Base-by-base conservation (phyloP, 164 flowering plant species). In the Brasenia schreberi region DNA sequence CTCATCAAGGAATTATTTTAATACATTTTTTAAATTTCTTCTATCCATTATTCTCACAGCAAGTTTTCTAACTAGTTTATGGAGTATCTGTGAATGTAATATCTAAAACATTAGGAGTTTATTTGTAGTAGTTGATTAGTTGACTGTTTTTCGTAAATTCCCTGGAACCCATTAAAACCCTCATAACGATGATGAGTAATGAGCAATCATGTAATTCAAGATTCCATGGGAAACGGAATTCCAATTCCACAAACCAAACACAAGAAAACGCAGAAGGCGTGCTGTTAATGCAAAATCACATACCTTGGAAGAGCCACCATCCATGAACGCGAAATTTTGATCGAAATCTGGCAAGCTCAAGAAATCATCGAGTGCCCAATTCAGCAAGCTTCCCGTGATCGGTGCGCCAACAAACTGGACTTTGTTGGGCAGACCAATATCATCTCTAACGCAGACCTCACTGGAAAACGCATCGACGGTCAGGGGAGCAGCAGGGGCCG, bases 311-410 rank as follows among this genome's bases (percentile, higher is more conserved):
- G 96, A 81, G 52, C 82, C 85, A 71, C 81, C 68, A 18, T 85
- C 95, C 74, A 81, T 70, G 73, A 73, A 79, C 60, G 75, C 79
- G 72, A 66, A 84, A 49, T 45, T 77, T 61, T 81, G 85, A 73
- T 69, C 75, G 69, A 79, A 78, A 42, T 85, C 98, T 58, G 72
- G 67, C 2, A 82, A 53, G 39, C 83, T 90, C 68, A 86, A 70
- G 70, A 85, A 77, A 1, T 94, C 98, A 70, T 89, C 97, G 14
- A 91, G 66, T 27, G 80, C 86, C 98, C 96, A 89, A 42, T 77
- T 84, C 4, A 83, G 72, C 33, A 79, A 65, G 62, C 72, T 77
- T 64, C 83, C 93, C 72, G 79, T 68, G 2, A 67, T 66, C 68
- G 85, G 82, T 52, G 90, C 87, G 43, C 89, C 85, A 61, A 78